Evolutionary conservation across 1,284 basidiomycete species (phyloP), one percentile per base, ranked within the genome.

Genomic region (Naganishia liquefaciens): DNA sequence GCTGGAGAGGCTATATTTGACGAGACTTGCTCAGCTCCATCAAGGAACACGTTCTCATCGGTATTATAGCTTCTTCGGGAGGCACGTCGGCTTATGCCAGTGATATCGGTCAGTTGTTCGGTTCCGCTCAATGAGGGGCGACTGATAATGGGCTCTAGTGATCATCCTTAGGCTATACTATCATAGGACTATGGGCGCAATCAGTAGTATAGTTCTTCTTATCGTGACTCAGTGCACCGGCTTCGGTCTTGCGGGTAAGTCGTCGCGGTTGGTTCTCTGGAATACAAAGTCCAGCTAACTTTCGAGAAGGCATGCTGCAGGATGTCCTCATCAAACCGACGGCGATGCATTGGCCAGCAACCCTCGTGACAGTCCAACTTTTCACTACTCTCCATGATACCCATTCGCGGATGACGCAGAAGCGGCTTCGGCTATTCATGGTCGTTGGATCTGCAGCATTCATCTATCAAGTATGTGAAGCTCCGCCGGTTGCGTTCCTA

Each of bases 181-280:
- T 70, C 75, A 79, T 67, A 75, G 72, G 23, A 76, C 75, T 0
- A 74, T 81, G 1, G 71, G 74, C 17, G 66, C 76, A 0, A 28
- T 77, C 4, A 72, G 77, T 2, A 76, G 80, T 2, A 82, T 85
- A 33, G 82, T 86, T 64, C 82, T 84, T 0, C 76, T 84, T 1
- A 77, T 83, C 54, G 80, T 80, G 4, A 84, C 82, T 0, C 83
- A 84, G 69, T 76, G 82, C 52, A 80, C 84, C 37, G 83, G 82
- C 3, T 83, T 83, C 62, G 83, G 82, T 0, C 72, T 84, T 5
- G 80, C 80, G 11, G 82, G 82, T 66, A 61, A 62, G 75, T 70
- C 25, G 9, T 15, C 13, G 28, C 7, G 42, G 6, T 11, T 10
- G 13, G 10, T 1, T 37, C 10, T 37, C 9, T 10, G 33, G 33